Base-by-base conservation (phyloP, 2,329 filamentous ascomycete species). In the Fusarium chuoi region DNA sequence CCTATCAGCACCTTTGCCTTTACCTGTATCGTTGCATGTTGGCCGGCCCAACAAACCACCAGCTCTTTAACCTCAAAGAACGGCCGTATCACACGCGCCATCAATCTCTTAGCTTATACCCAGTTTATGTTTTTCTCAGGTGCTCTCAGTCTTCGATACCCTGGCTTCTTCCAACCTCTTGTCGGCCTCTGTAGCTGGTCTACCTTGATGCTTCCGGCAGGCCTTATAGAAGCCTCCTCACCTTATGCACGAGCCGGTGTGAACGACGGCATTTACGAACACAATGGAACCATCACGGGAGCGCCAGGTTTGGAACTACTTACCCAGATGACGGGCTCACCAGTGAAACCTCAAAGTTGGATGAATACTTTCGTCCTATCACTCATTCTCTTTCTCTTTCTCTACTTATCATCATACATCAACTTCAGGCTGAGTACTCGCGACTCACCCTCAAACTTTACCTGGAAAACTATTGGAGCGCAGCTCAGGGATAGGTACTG, bases 111-210 rank as follows among this genome's bases (percentile, higher is more conserved):
- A 48, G 90, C 93, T 76, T 94, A 94, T 78, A 88, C 94, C 18
- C 93, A 95, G 78, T 94, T 94, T 77, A 86, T 93, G 39, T 91
- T 94, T 48, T 84, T 95, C 67, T 91, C 92, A 0, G 92, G 92
- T 6, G 88, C 89, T 22, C 83, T 94, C 57, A 92, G 89, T 24
- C 82, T 95, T 61, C 87, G 88, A 60, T 94, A 94, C 74, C 93
- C 93, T 1, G 93, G 92, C 6, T 95, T 90, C 79, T 93, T 91
- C 73, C 92, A 93, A 74, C 92, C 93, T 3, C 89, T 89, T 1
- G 86, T 93, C 44, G 92, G 92, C 74, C 88, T 90, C 68, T 87
- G 87, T 15, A 88, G 88, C 62, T 94, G 92, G 92, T 91, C 91
- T 9, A 83, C 88, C 1, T 84, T 94, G 38, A 88, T 94, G 81